Percentiles rank a stretch among this genome's conserved stretches.
phyloP scores from a whole-genome alignment of 139 green algal species.

The Coelastrella sp. region DNA sequence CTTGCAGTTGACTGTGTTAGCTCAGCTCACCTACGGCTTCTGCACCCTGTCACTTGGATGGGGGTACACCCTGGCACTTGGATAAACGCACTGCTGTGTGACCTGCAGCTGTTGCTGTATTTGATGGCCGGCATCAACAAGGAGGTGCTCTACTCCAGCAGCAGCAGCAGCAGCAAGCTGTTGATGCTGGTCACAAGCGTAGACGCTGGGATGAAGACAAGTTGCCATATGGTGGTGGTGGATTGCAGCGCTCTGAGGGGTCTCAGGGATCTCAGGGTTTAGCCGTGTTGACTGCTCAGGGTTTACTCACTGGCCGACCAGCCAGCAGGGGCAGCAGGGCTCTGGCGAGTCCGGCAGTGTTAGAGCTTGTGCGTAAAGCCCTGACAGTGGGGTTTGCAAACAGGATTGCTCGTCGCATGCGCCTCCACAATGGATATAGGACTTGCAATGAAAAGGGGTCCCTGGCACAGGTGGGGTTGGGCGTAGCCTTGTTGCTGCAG shows the following conservation, averaged over 20 bases:
- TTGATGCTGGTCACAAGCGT: not conserved
- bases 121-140: not conserved
- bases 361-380: conserved; percentile 64
- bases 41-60: too few species aligned
- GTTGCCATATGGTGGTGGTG: not conserved
- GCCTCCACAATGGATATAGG: conserved; percentile 91
- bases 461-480: conserved; percentile 63
- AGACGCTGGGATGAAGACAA: conserved; percentile 21
- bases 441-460: conserved; percentile 71
- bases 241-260: not conserved
- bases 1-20: too few species aligned
- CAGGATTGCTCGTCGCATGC: conserved; percentile 86
- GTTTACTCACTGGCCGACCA: not conserved
- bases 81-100: conserved; percentile 21
- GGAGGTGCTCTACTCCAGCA: not conserved
- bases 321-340: conserved; percentile 29
- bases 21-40: too few species aligned
- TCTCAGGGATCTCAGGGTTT: conserved; percentile 8
- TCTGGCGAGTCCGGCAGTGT: not conserved
- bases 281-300: not conserved
- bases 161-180: conserved; percentile 9
- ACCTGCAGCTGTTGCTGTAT: conserved; percentile 16
- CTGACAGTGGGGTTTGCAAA: conserved; percentile 89
- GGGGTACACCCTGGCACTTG: too few species aligned
- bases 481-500: not conserved